A percentile compares a stretch with the other conserved stretches of the same genome.
phyloP scores from a whole-genome alignment of 768 basidiomycete species.

The Multifurca ochricompacta region DNA sequence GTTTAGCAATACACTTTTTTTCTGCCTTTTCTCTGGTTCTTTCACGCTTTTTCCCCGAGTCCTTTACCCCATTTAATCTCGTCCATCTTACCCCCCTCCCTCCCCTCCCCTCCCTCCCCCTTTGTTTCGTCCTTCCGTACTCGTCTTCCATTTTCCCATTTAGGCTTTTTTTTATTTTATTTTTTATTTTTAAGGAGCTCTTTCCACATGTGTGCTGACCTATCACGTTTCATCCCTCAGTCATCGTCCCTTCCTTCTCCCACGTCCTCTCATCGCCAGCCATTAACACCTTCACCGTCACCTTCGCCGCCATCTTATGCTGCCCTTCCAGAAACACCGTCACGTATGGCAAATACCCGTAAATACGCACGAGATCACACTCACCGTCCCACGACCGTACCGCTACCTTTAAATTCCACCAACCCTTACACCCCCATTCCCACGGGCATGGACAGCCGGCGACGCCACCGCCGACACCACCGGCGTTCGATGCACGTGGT shows the following conservation, averaged over 20 bases:
- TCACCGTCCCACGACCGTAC: background rate
- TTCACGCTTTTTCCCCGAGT: background rate
- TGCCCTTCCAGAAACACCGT: background rate
- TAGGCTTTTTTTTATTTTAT: no score
- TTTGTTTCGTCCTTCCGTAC: background rate
- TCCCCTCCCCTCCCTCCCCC: background rate
- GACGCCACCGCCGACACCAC: conserved; percentile 26
- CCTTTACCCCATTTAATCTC: background rate
- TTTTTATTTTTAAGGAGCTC: no score
- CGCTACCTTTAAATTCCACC: background rate
- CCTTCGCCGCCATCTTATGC: conserved; percentile 19
- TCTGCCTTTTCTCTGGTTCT: no score
- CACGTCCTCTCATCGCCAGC: conserved; percentile 12
- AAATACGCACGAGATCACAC: conserved; percentile 16
- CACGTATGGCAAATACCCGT: conserved; percentile 6
- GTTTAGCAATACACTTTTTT: background rate
- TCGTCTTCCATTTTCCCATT: no score
- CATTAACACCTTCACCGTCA: conserved; percentile 17
- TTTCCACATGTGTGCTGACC: background rate
- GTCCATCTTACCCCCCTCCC: background rate
- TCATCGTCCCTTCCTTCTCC: conserved; percentile 17
- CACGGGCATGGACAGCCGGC: conserved; percentile 12
- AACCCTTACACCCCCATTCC: background rate
- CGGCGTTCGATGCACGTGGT: conserved; percentile 51
- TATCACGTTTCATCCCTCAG: background rate